Conservation (phyloP, 2,329 filamentous ascomycete species). For the Aspergillus terreus region DNA sequence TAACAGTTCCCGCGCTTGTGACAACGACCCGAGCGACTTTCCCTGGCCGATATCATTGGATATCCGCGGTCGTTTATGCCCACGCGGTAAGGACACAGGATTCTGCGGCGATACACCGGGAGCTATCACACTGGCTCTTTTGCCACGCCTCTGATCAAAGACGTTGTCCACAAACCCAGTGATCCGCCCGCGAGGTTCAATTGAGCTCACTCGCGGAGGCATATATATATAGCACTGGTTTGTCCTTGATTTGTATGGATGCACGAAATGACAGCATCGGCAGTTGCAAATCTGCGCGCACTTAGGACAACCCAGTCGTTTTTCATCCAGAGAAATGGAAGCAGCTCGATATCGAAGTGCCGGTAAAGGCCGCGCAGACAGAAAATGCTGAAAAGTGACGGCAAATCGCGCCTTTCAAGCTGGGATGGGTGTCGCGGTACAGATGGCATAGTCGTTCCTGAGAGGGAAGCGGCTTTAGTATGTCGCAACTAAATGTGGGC, state of each 20-base stretch:
- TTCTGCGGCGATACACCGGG: constrained; percentile 5
- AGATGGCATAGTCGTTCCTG: constrained; percentile 33
- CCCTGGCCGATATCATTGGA: background rate
- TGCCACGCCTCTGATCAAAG: constrained; percentile 33
- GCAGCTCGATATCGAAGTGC: constrained; percentile 33
- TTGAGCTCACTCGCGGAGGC: constrained; percentile 29
- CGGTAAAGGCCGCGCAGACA: constrained; percentile 34
- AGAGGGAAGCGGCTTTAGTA: background rate
- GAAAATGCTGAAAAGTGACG: constrained; percentile 33
- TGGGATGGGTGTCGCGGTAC: constrained; percentile 32
- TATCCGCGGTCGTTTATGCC: constrained; percentile 8
- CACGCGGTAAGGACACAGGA: background rate
- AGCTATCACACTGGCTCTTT: constrained; percentile 7
- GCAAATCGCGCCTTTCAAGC: constrained; percentile 33
- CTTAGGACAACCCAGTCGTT: constrained; percentile 32
- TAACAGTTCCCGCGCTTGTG: background rate
- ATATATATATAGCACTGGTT: no score
- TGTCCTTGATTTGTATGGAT: constrained; percentile 32
- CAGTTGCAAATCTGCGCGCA: constrained; percentile 33
- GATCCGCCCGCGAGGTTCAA: constrained; percentile 29
- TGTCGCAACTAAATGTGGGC: background rate
- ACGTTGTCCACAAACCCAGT: constrained; percentile 37
- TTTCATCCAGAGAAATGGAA: constrained; percentile 26
- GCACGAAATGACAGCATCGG: constrained; percentile 33
- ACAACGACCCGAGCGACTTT: background rate